Percentiles rank a stretch among this genome's conserved stretches.
These are phyloP conservation scores for Glutinoglossum americanum DNA, from an alignment of 495 filamentous ascomycete genomes.

Conservation along the genomic window DNA sequence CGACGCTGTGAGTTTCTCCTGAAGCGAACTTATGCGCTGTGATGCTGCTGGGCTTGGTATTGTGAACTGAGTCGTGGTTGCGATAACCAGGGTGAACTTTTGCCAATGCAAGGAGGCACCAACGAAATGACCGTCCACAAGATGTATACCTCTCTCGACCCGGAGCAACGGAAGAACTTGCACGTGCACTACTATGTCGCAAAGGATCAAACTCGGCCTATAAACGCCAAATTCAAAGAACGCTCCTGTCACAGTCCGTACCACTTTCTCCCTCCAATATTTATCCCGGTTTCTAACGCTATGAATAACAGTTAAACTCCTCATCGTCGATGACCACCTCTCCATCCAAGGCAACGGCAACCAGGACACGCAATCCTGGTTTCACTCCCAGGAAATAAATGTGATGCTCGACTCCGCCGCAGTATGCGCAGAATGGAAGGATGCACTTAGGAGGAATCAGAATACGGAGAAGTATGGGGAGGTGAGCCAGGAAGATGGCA, in stretches of 20 bases:
- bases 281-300: background rate
- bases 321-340: slow-evolving; percentile 46
- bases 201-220: slow-evolving; percentile 45
- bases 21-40: background rate
- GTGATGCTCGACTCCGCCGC: slow-evolving; percentile 40
- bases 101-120: slow-evolving; percentile 53
- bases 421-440: slow-evolving; percentile 40
- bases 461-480: slow-evolving; percentile 44
- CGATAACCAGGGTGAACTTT: slow-evolving; percentile 34
- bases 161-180: slow-evolving; percentile 24
- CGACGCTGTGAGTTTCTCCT: slow-evolving; percentile 26
- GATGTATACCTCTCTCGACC: slow-evolving; percentile 29
- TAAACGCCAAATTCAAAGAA: slow-evolving; percentile 36
- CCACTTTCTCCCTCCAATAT: background rate
- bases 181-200: slow-evolving; percentile 45
- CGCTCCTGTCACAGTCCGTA: slow-evolving; percentile 36
- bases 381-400: slow-evolving; percentile 56
- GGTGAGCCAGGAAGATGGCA: slow-evolving; percentile 31
- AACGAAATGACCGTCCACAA: slow-evolving; percentile 46
- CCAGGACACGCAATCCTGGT: slow-evolving; percentile 66
- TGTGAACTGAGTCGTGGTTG: background rate
- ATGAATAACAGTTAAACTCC: slow-evolving; percentile 32
- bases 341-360: slow-evolving; percentile 58
- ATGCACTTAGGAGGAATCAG: slow-evolving; percentile 41
- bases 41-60: background rate